Evolutionary conservation across 1,284 basidiomycete genomes (phyloP).

Genomic region (Fomitopsis palustris): DNA sequence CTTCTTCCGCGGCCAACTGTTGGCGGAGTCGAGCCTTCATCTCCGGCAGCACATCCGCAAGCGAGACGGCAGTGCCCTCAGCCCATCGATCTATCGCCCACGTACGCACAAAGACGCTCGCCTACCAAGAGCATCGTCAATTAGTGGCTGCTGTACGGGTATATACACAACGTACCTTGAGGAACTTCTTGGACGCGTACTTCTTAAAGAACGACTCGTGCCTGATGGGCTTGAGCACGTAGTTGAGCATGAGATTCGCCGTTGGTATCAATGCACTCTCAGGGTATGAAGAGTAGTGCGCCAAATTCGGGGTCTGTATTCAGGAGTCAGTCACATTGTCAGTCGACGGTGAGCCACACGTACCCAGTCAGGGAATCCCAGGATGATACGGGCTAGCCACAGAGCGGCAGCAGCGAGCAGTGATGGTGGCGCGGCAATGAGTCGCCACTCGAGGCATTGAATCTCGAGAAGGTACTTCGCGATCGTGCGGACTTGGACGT

Average conservation of each 20-base stretch:
- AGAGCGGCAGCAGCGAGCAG: constrained; percentile 86
- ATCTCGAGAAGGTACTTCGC: constrained; percentile 96
- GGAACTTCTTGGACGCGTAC: constrained; percentile 81
- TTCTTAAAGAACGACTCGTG: constrained; percentile 82
- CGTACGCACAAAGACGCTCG: constrained; percentile 55
- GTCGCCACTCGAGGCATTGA: constrained; percentile 80
- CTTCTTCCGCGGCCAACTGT: constrained; percentile 28
- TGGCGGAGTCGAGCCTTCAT: constrained; percentile 50
- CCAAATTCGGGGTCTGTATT: constrained; percentile 75
- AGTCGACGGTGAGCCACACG: constrained; percentile 23
- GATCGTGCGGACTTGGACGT: constrained; percentile 86
- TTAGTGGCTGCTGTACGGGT: constrained; percentile 3
- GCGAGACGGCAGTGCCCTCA: constrained; percentile 48
- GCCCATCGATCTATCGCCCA: constrained; percentile 65
- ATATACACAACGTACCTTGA: constrained; percentile 56
- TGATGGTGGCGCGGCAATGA: constrained; percentile 82
- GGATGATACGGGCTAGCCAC: constrained; percentile 87
- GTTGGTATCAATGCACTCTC: constrained; percentile 84
- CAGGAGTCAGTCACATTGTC: background rate
- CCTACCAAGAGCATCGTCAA: constrained; percentile 30
- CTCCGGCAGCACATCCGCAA: constrained; percentile 47
- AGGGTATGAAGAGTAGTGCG: constrained; percentile 90
- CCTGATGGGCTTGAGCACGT: constrained; percentile 71
- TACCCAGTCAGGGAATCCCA: constrained; percentile 87
- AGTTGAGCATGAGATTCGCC: constrained; percentile 93